Conservation (phyloP, 1,284 basidiomycete genomes). For the Cystobasidium pallidum region DNA sequence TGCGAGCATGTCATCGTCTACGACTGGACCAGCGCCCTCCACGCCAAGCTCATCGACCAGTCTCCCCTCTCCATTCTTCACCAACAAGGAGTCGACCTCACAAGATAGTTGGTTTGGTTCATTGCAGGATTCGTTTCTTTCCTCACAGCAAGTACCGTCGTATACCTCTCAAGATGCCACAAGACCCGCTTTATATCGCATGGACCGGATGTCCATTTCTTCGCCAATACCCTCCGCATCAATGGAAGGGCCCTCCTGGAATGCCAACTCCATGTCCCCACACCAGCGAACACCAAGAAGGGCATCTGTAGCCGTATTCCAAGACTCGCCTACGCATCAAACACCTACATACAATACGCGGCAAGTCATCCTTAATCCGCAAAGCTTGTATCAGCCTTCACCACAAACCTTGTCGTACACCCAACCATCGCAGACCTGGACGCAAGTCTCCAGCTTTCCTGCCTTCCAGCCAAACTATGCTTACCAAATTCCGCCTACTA, state of each 20-base stretch:
- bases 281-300: conserved; percentile 21
- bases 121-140: conserved; percentile 32
- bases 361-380: background rate
- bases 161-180: background rate
- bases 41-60: conserved; percentile 5
- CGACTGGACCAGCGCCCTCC: conserved; percentile 26
- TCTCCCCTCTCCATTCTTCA: conserved; percentile 11
- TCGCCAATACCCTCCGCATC: conserved; percentile 13
- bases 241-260: background rate
- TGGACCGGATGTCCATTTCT: conserved; percentile 40
- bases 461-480: conserved; percentile 6
- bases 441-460: background rate
- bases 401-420: background rate
- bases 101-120: conserved; percentile 40
- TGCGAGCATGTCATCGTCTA: conserved; percentile 31
- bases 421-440: conserved; percentile 2
- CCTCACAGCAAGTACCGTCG: background rate
- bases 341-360: background rate
- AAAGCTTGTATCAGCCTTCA: background rate
- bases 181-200: conserved; percentile 24
- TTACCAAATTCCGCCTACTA: background rate
- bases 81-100: background rate
- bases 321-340: background rate
- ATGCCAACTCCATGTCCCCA: background rate
- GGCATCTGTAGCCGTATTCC: conserved; percentile 32